Evolutionary conservation across 768 basidiomycete genomes (phyloP).

Genomic region (Rhizopogon vulgaris): DNA sequence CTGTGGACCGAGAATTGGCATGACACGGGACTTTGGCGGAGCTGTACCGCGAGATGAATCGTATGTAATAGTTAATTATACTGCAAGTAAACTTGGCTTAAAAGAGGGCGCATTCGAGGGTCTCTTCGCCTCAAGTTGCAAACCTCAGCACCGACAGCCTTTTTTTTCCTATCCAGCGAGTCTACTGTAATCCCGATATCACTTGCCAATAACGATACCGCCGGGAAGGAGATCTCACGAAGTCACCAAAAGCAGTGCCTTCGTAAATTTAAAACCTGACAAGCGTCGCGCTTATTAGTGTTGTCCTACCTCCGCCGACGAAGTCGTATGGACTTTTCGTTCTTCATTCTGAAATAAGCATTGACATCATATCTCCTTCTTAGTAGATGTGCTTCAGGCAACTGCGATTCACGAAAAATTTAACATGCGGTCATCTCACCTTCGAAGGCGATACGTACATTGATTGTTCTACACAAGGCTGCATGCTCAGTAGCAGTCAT

Average conservation of each 20-base stretch:
- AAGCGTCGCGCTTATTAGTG: slow-evolving; percentile 7
- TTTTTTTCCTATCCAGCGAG: neutral
- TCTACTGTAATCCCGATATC: neutral
- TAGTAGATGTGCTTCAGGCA: slow-evolving; percentile 58
- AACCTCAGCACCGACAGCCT: neutral
- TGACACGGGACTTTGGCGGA: slow-evolving; percentile 10
- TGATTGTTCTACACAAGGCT: slow-evolving; percentile 47
- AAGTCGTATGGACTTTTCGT: slow-evolving; percentile 13
- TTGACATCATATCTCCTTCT: neutral
- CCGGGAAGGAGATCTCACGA: slow-evolving; percentile 6
- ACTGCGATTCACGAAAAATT: slow-evolving; percentile 45
- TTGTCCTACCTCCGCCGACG: slow-evolving; percentile 54
- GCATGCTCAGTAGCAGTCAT: slow-evolving; percentile 45
- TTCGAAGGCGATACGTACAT: slow-evolving; percentile 35
- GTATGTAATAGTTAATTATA: slow-evolving; percentile 14
- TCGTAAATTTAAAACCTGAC: slow-evolving; percentile 7
- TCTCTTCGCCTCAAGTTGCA: neutral
- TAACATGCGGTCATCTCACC: slow-evolving; percentile 50
- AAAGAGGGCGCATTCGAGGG: slow-evolving; percentile 1
- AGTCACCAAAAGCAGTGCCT: slow-evolving; percentile 11
- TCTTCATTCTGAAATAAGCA: slow-evolving; percentile 6
- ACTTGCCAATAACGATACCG: slow-evolving; percentile 1
- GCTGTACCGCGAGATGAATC: slow-evolving; percentile 2
- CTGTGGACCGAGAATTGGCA: neutral
- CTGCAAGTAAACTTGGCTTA: slow-evolving; percentile 3